These are phyloP conservation scores for Lipomyces orientalis DNA, from an alignment of 805 yeast genomes.

Conservation along the genomic window DNA sequence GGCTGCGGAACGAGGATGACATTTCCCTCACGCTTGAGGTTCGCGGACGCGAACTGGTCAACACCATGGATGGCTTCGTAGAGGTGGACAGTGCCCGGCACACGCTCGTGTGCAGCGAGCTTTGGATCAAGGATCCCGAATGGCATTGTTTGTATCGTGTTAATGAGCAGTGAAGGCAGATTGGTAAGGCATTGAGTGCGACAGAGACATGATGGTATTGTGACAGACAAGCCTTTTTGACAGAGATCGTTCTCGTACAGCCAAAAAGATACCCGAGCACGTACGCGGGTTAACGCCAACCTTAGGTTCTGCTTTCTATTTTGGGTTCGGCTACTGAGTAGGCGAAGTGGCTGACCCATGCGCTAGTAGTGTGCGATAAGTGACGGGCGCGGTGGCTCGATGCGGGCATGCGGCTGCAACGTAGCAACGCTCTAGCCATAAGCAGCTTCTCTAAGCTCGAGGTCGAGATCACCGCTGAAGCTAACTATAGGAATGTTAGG, in stretches of 20 bases:
- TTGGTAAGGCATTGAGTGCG: no score
- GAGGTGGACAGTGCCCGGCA: conserved; percentile 33
- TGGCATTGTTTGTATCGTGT: conserved; percentile 15
- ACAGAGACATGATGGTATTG: no score
- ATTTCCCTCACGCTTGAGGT: conserved; percentile 50
- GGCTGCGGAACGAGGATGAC: conserved; percentile 70
- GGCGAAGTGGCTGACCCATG: neutral
- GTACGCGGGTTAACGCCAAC: no score
- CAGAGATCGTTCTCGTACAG: no score
- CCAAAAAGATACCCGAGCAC: neutral
- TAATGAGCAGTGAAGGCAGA: neutral
- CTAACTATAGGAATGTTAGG: no score
- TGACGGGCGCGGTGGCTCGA: no score
- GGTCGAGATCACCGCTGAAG: no score
- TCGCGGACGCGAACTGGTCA: neutral
- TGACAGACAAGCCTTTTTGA: no score
- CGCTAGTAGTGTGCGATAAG: neutral
- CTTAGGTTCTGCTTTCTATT: no score
- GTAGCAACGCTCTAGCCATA: no score
- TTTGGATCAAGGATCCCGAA: conserved; percentile 34
- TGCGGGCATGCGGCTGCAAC: no score
- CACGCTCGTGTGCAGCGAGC: conserved; percentile 14
- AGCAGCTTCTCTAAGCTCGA: no score
- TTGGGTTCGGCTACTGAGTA: neutral
- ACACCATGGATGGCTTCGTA: conserved; percentile 13